Percentiles rank a stretch among this genome's conserved stretches.
phyloP scores from a whole-genome alignment of 148 eudicot species.

The Chenopodium quinoa region DNA sequence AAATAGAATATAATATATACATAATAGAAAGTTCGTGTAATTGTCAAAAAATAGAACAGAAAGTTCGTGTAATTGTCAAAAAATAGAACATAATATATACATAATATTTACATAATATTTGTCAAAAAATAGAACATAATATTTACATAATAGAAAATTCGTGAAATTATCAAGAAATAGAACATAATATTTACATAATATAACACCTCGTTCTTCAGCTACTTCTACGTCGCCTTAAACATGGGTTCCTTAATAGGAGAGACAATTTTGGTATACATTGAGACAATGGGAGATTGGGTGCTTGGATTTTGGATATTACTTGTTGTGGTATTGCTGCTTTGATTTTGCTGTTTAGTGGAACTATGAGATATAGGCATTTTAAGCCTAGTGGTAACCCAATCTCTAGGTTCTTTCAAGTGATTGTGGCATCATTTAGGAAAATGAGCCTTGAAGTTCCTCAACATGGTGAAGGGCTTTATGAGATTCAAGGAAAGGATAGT shows the following conservation, averaged over 20 bases:
- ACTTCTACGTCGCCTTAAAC: conserved; percentile 51
- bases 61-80: too few relatives aligned
- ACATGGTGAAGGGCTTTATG: conserved; percentile 41
- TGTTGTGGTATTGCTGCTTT: conserved; percentile 45
- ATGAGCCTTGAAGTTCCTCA: conserved; percentile 35
- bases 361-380: conserved; percentile 50
- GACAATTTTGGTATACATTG: conserved; percentile 48
- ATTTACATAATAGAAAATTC: too few relatives aligned
- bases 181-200: too few relatives aligned
- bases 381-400: conserved; percentile 51
- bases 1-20: too few relatives aligned
- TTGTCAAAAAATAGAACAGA: too few relatives aligned
- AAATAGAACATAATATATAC: too few relatives aligned
- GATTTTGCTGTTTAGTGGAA: conserved; percentile 41
- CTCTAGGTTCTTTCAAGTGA: conserved; percentile 49
- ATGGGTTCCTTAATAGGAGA: conserved; percentile 55
- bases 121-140: too few relatives aligned
- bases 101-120: too few relatives aligned
- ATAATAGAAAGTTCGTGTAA: too few relatives aligned
- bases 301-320: conserved; percentile 49
- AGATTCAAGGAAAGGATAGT: conserved; percentile 35
- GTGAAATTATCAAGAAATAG: too few relatives aligned
- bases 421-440: conserved; percentile 45
- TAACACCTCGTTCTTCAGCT: conserved; percentile 52
- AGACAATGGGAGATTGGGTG: conserved; percentile 50